Conservation (phyloP, 768 basidiomycete species). For the Tylopilus subfusipes region DNA sequence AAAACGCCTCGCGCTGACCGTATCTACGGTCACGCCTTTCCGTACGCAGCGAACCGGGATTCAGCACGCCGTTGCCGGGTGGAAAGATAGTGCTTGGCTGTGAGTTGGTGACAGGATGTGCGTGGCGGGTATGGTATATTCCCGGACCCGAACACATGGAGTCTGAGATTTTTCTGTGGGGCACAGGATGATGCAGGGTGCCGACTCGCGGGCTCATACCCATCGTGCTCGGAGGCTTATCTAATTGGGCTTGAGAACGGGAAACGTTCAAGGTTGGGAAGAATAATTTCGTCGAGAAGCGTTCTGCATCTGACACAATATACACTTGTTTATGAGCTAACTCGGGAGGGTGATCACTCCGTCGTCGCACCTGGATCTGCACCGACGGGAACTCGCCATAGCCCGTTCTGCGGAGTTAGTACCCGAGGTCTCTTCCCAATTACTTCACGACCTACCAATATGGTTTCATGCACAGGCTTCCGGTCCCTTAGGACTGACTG, state of each 20-base stretch:
- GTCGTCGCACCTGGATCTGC: conserved; percentile 25
- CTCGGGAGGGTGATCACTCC: conserved; percentile 19
- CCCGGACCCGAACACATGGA: conserved; percentile 20
- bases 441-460: conserved; percentile 31
- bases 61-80: conserved; percentile 1
- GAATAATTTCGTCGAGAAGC: conserved; percentile 19
- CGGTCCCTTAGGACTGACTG: conserved; percentile 27
- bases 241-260: conserved; percentile 27
- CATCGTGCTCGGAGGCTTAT: conserved; percentile 31
- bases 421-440: conserved; percentile 28
- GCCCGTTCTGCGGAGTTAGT: conserved; percentile 33
- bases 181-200: conserved; percentile 17
- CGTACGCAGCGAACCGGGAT: not conserved
- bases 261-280: conserved; percentile 21
- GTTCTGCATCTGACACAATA: conserved; percentile 19
- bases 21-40: not conserved
- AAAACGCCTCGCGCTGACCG: conserved; percentile 6
- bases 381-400: conserved; percentile 28
- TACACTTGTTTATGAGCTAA: conserved; percentile 5
- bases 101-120: not conserved
- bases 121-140: conserved; percentile 14
- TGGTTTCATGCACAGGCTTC: conserved; percentile 32
- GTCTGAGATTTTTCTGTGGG: not conserved
- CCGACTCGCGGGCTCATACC: conserved; percentile 19
- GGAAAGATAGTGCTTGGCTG: conserved; percentile 5